phyloP scores from a whole-genome alignment of 2,329 filamentous ascomycete genomes.

The Fusarium sp. region DNA sequence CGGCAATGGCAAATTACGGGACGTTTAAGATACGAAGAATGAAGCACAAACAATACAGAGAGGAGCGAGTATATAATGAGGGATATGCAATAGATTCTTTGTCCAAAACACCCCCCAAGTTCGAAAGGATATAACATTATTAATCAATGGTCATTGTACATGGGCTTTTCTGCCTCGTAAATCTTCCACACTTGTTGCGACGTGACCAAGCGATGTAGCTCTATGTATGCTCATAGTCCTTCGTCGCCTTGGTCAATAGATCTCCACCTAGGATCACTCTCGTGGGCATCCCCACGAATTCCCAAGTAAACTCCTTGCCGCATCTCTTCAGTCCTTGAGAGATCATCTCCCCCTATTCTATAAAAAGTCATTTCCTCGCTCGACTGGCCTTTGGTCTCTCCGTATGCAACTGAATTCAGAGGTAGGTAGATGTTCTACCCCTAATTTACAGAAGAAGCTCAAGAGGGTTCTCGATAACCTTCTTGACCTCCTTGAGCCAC shows the following conservation, averaged over 20 bases:
- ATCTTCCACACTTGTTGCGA: slow-evolving; percentile 36
- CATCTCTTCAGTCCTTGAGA: slow-evolving; percentile 25
- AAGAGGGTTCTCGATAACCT: slow-evolving; percentile 95
- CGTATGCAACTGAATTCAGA: slow-evolving; percentile 2
- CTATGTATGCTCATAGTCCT: slow-evolving; percentile 28
- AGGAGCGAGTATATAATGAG: slow-evolving; percentile 22
- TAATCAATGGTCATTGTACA: slow-evolving; percentile 59
- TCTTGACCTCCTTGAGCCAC: slow-evolving; percentile 97
- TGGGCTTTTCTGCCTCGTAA: slow-evolving; percentile 49
- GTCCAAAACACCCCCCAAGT: slow-evolving; percentile 44
- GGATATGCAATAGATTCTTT: slow-evolving; percentile 43
- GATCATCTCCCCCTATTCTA: slow-evolving; percentile 37
- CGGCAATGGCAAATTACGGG: too few relatives aligned
- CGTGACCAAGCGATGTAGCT: slow-evolving; percentile 22
- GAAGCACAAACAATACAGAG: not conserved
- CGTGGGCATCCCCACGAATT: slow-evolving; percentile 12
- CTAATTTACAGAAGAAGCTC: slow-evolving; percentile 83
- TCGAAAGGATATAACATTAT: slow-evolving; percentile 54
- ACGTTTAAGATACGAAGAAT: not conserved
- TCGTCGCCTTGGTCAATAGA: slow-evolving; percentile 15
- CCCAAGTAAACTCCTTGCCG: slow-evolving; percentile 28
- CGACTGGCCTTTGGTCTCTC: slow-evolving; percentile 10
- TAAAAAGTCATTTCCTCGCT: slow-evolving; percentile 42
- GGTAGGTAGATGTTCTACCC: slow-evolving; percentile 1
- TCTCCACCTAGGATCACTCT: slow-evolving; percentile 24